Percentiles rank a stretch among this genome's conserved stretches.
Conservation (phyloP, 257 asterid species). For the Plantago elongata region DNA sequence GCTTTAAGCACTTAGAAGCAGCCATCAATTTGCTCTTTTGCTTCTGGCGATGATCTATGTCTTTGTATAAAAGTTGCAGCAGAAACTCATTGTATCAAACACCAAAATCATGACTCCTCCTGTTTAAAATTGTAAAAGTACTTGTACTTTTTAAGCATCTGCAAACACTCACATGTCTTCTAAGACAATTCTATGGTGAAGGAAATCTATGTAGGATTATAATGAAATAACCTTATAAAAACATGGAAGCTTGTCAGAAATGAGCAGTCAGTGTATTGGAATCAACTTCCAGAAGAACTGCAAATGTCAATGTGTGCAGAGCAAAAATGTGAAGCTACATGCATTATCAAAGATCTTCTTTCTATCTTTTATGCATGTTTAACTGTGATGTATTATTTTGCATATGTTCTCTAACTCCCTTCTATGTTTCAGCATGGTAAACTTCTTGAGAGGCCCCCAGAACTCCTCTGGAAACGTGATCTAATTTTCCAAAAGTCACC, state of each 20-base stretch:
- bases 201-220: background rate
- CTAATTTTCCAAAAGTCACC: conserved; percentile 65
- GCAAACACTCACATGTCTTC: background rate
- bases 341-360: conserved; percentile 6
- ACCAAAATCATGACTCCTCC: no score
- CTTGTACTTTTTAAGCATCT: no score
- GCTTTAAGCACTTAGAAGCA: no score
- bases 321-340: background rate
- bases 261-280: no score
- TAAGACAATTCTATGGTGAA: background rate
- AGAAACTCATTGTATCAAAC: no score
- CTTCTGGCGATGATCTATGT: no score
- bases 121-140: no score
- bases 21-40: no score
- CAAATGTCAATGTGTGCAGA: no score
- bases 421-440: conserved; percentile 59
- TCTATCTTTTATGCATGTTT: conserved; percentile 10
- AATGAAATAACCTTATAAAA: background rate
- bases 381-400: conserved; percentile 13
- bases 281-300: no score
- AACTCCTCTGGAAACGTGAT: conserved; percentile 77
- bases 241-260: no score
- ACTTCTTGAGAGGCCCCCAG: conserved; percentile 93
- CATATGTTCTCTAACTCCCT: conserved; percentile 12
- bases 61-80: no score